A percentile compares a stretch with the other conserved stretches of the same genome.
Conservation (phyloP, 2,329 filamentous ascomycete species). For the Penicillium sp. region DNA sequence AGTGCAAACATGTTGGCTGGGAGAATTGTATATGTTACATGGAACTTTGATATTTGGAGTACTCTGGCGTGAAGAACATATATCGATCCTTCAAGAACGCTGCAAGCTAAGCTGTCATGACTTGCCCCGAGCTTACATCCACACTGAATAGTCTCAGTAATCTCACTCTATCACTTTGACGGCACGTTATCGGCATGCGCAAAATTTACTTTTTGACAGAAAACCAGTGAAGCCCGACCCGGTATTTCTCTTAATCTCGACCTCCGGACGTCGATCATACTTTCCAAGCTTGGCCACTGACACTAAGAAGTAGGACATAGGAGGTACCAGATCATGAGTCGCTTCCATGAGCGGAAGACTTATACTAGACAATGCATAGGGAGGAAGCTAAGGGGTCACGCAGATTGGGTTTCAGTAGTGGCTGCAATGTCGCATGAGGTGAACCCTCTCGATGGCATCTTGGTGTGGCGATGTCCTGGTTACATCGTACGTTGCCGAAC, state of each 20-base stretch:
- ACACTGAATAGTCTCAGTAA: no score
- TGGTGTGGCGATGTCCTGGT: constrained; percentile 84
- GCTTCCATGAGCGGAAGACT: background rate
- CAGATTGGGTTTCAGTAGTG: constrained; percentile 63
- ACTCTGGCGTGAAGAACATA: no score
- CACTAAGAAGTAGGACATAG: constrained; percentile 64
- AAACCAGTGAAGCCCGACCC: constrained; percentile 64
- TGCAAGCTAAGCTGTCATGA: no score
- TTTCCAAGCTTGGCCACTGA: constrained; percentile 69
- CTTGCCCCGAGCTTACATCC: no score
- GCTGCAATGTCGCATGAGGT: constrained; percentile 77
- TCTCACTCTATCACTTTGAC: no score
- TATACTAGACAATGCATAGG: background rate
- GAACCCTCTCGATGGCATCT: constrained; percentile 77
- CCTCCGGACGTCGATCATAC: constrained; percentile 77
- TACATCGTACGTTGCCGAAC: constrained; percentile 64
- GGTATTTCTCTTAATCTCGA: constrained; percentile 84
- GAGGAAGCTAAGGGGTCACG: constrained; percentile 36
- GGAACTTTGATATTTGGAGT: no score
- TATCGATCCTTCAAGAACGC: no score
- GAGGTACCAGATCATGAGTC: background rate
- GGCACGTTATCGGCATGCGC: background rate
- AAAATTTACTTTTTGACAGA: background rate
- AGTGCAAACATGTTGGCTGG: no score
- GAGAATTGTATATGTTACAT: no score